Base-by-base conservation (phyloP, 2,329 filamentous ascomycete species). In the Fonsecaea nubica region DNA sequence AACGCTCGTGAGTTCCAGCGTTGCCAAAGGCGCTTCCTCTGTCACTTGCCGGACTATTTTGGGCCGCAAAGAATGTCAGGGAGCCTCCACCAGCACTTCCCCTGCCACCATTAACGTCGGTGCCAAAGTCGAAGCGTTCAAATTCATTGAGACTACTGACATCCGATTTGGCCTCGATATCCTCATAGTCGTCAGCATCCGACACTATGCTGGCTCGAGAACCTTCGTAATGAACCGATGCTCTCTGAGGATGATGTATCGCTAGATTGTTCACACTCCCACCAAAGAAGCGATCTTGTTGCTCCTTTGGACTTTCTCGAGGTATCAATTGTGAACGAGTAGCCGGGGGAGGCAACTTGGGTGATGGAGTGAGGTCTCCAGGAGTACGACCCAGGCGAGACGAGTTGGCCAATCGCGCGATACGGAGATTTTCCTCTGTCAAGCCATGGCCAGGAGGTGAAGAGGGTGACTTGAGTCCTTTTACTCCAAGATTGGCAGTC, bases 81-180 rank as follows among this genome's bases (percentile, higher is more conserved):
- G 68, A 70, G 35, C 32, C 36, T 15, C 63, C 63, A 18, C 63
- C 63, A 13, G 64, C 59, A 54, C 70, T 71, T 18, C 64, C 69
- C 38, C 63, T 57, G 48, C 65, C 64, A 64, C 63, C 66, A 25
- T 59, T 59, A 25, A 64, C 36, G 10, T 50, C 67, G 8, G 61
- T 56, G 33, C 66, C 64, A 38, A 71, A 69, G 48, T 72, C 68
- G 55, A 71, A 72, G 32, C 66, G 70, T 35, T 73, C 69, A 60
- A 72, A 71, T 42, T 72, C 71, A 35, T 73, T 72, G 40, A 73
- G 62, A 52, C 68, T 71, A 60, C 69, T 71, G 38, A 73, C 60
- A n/a, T 73, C 71, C 12, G 70, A 72, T 59, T 72, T 73, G 40
- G 71, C 69, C 32, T 69, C 71, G 40, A 71, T 69, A 52, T 73